Evolutionary conservation across 176 grass and related monocot genomes (phyloP), one percentile per base, ranked within the genome.

Genomic region (Avena sativa): DNA sequence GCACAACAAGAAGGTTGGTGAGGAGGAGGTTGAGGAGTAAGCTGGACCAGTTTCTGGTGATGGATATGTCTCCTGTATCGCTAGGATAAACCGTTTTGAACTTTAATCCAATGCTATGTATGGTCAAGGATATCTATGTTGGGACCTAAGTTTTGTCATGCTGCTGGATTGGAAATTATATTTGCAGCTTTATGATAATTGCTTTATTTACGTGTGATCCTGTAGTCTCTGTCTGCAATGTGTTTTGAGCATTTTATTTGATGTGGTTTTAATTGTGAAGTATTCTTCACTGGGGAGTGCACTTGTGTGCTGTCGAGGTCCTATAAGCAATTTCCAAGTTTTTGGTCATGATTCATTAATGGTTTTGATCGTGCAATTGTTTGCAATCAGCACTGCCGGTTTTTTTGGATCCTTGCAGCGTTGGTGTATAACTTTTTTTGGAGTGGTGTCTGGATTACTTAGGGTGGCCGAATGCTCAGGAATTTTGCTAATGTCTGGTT

Each of bases 1-100:
- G 90, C 73, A 86, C 87, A 94, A 92, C 88, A 83, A 83, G 67
- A 86, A 88, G 79, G 86, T 19, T 10, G 88, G 84, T 3, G 88
- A 86, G 69, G 58, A 56, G 2, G 83, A 64, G 61, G 25, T 88
- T 2, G 88, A 90, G 88, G 80, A 90, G 86, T 95, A 90, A 79
- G 72, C 4, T 80, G 30, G 20, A 40, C 28, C n/a, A 64, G 60
- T 11, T 50, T 48, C 46, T 49, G 48, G 4, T 30, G 8, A 80
- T 76, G 16, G 38, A 76, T 91, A 57, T 34, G 43, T 52, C 36
- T 85, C 70, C 26, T 85, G 86, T 64, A 71, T 85, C 44, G 8
- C 81, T 85, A 78, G 79, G 63, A 81, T 90, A 62, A 63, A 77
- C 20, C 61, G 16, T 79, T 90, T 46, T 81, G 82, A 76, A 82